Evolutionary conservation across 495 filamentous ascomycete genomes (phyloP), one percentile per base, ranked within the genome.

Genomic region (Tuber melanosporum): DNA sequence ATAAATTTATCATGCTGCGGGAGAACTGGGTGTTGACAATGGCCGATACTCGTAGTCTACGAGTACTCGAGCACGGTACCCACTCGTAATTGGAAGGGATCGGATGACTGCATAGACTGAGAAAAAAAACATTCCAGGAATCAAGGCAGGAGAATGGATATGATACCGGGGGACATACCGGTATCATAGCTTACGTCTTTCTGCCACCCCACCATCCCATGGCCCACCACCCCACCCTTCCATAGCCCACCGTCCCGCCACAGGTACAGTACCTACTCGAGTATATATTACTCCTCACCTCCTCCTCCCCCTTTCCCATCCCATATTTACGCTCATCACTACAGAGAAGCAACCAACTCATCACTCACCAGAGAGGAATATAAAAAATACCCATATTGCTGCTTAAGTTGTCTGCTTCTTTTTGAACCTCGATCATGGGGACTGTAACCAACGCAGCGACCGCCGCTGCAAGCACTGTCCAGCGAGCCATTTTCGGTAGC

Each of bases 381-480:
- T 32, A 17, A 66, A 66, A 66, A 32, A 12, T 15, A 10, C n/a
- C 57, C 57, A 36, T 8, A 17, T 36, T 26, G 2, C 57, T 7
- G 26, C 57, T 36, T 5, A 66, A 32, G 26, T 36, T 62, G 3
- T 62, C 14, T 66, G 57, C 57, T 66, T 66, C 57, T 26, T 10
- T 19, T 66, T 66, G 57, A 66, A 36, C 57, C 57, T 36, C 14
- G 73, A 71, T 17, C 70, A 80, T 80, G 78, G 77, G 80, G 26
- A 62, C 77, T 3, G 71, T 80, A 9, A 73, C 79, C 73, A 73
- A 70, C 42, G 78, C 78, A 39, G 78, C 76, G 45, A 78, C 74
- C 47, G 49, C 47, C 20, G 74, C 69, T 19, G 66, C 17, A 66
- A 71, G 72, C 43, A 70, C 69, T 14, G 44, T 32, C 71, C 71